A percentile compares a stretch with the other conserved stretches of the same genome.
Evolutionary conservation across 805 yeast species (phyloP).

Genomic region (Monosporozyma unispora): DNA sequence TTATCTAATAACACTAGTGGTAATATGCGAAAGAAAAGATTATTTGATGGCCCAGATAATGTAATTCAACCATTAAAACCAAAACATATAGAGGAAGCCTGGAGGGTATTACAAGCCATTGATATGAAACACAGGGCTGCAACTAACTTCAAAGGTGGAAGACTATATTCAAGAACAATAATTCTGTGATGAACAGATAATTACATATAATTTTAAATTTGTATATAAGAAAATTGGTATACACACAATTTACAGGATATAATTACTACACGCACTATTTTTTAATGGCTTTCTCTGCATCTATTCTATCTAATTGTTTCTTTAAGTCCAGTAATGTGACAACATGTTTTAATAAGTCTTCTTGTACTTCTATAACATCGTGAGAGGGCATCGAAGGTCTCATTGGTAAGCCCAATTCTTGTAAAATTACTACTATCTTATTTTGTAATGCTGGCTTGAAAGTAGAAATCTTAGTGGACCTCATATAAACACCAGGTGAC

Average conservation of each 20-base stretch:
- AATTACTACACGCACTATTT: constrained; percentile 11
- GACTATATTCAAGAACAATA: constrained; percentile 28
- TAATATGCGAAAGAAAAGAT: constrained; percentile 39
- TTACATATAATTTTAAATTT: background rate
- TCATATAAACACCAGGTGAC: constrained; percentile 67
- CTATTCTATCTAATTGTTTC: constrained; percentile 77
- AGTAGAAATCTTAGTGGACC: constrained; percentile 71
- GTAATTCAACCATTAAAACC: constrained; percentile 69
- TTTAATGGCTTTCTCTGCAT: constrained; percentile 59
- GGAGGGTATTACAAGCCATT: constrained; percentile 63
- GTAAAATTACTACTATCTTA: constrained; percentile 50
- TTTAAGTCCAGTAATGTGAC: constrained; percentile 72
- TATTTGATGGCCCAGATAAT: constrained; percentile 86
- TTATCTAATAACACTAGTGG: constrained; percentile 10
- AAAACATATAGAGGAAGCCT: constrained; percentile 79
- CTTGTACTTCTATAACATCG: constrained; percentile 66
- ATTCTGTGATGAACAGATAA: constrained; percentile 23
- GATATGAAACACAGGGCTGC: constrained; percentile 53
- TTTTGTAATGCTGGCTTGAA: constrained; percentile 69
- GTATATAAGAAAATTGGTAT: background rate
- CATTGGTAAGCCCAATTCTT: constrained; percentile 70
- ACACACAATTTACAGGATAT: background rate
- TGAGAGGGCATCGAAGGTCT: constrained; percentile 86
- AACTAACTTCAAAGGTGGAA: constrained; percentile 55
- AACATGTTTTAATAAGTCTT: constrained; percentile 60